Percentiles rank a stretch among this genome's conserved stretches.
phyloP scores from a whole-genome alignment of 257 asterid genomes.

The Primulina eburnea region DNA sequence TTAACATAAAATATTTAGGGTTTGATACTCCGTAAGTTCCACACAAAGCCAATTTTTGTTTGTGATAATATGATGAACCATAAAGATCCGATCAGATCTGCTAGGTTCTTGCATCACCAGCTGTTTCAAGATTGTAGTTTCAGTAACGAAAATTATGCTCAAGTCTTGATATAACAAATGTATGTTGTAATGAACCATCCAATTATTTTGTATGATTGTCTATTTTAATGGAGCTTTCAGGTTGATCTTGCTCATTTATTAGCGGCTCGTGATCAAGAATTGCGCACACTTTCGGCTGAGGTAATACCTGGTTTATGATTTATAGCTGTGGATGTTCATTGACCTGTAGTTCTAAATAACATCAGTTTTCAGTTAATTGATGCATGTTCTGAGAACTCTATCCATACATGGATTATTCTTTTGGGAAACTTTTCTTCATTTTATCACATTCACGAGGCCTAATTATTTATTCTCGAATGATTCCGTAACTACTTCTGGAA shows the following conservation, averaged over 20 bases:
- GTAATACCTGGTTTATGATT: slow-evolving; percentile 36
- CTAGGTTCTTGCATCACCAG: slow-evolving; percentile 14
- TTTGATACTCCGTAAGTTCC: neutral
- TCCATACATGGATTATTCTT: neutral
- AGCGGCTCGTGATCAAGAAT: slow-evolving; percentile 95
- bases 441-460: neutral
- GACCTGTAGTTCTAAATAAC: neutral
- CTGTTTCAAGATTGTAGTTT: slow-evolving; percentile 7
- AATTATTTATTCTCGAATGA: neutral
- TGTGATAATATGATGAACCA: neutral
- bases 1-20: neutral
- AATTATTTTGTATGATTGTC: neutral
- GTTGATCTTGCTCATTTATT: slow-evolving; percentile 94
- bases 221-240: slow-evolving; percentile 41
- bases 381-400: neutral
- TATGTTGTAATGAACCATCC: neutral
- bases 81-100: neutral
- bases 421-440: slow-evolving; percentile 1
- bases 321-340: slow-evolving; percentile 8
- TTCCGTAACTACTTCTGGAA: neutral
- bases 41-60: neutral
- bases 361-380: neutral
- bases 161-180: neutral
- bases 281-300: slow-evolving; percentile 95
- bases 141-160: slow-evolving; percentile 6